phyloP scores from a whole-genome alignment of 1,139 yeast genomes.

The Scheffersomyces stambukii region DNA sequence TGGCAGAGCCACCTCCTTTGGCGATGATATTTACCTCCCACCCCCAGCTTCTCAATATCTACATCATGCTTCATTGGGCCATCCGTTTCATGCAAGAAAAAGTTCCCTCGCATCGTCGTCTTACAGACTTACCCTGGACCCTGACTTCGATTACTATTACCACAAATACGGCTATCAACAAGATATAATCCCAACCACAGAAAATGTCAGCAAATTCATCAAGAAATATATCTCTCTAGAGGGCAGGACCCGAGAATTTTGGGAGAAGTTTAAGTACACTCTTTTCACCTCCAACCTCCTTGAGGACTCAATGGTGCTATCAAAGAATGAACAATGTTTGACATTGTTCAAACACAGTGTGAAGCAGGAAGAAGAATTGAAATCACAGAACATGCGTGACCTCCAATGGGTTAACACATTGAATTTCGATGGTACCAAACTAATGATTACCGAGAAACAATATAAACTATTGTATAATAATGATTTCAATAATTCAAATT shows the following conservation, averaged over 20 bases:
- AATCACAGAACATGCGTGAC: neutral
- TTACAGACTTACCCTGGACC: slow-evolving; percentile 1
- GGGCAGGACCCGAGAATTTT: slow-evolving; percentile 19
- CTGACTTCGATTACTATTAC: slow-evolving; percentile 7
- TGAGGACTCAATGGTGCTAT: slow-evolving; percentile 40
- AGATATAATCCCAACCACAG: slow-evolving; percentile 14
- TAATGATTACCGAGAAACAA: slow-evolving; percentile 13
- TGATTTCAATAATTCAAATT: slow-evolving; percentile 9
- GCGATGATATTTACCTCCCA: slow-evolving; percentile 3
- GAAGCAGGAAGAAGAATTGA: neutral
- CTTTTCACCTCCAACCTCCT: slow-evolving; percentile 37
- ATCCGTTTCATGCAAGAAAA: slow-evolving; percentile 2
- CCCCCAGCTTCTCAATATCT: slow-evolving; percentile 5
- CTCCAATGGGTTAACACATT: slow-evolving; percentile 4
- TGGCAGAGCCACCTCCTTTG: slow-evolving; percentile 4
- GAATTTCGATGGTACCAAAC: slow-evolving; percentile 15
- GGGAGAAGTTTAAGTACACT: slow-evolving; percentile 43
- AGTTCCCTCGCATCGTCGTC: slow-evolving; percentile 2
- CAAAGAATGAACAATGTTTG: slow-evolving; percentile 39
- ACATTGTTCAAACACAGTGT: too few relatives aligned
- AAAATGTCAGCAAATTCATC: slow-evolving; percentile 24
- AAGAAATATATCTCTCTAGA: slow-evolving; percentile 23
- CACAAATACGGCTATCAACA: slow-evolving; percentile 4
- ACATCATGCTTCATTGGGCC: slow-evolving; percentile 2
- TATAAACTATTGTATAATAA: slow-evolving; percentile 11